These are phyloP conservation scores for Penicillium egyptiacum DNA, from an alignment of 495 filamentous ascomycete species.

Conservation along the genomic window DNA sequence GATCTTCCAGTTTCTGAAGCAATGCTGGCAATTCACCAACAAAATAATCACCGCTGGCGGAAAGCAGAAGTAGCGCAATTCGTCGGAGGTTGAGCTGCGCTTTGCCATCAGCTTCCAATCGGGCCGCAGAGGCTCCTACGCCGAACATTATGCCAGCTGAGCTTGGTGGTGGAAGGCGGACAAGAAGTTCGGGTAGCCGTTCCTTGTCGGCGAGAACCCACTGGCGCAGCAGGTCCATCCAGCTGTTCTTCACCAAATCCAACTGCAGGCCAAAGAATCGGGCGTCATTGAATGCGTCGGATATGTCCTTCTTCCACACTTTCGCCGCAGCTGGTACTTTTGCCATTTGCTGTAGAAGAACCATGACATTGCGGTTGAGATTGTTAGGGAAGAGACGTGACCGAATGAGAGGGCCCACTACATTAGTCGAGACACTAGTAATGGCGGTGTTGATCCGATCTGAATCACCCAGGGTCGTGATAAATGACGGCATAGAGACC, in stretches of 20 bases:
- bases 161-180: constrained; percentile 76
- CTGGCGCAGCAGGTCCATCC: constrained; percentile 81
- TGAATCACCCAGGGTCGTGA: constrained; percentile 80
- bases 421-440: constrained; percentile 74
- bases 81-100: constrained; percentile 88
- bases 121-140: constrained; percentile 91
- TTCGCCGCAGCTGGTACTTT: constrained; percentile 79
- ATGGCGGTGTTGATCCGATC: constrained; percentile 80
- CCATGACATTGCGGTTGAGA: constrained; percentile 66
- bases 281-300: constrained; percentile 87
- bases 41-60: constrained; percentile 72
- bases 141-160: constrained; percentile 98
- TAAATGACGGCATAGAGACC: constrained; percentile 74
- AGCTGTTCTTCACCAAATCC: constrained; percentile 64
- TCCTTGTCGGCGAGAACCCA: constrained; percentile 86
- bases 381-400: constrained; percentile 88
- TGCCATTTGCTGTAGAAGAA: constrained; percentile 73
- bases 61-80: constrained; percentile 73
- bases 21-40: constrained; percentile 69
- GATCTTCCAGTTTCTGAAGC: constrained; percentile 81
- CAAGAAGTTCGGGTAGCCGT: constrained; percentile 75
- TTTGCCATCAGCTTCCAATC: constrained; percentile 89
- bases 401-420: constrained; percentile 79
- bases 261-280: constrained; percentile 74
- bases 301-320: constrained; percentile 87